phyloP scores from a whole-genome alignment of 2,329 filamentous ascomycete species.

The Apiospora saccharicola region DNA sequence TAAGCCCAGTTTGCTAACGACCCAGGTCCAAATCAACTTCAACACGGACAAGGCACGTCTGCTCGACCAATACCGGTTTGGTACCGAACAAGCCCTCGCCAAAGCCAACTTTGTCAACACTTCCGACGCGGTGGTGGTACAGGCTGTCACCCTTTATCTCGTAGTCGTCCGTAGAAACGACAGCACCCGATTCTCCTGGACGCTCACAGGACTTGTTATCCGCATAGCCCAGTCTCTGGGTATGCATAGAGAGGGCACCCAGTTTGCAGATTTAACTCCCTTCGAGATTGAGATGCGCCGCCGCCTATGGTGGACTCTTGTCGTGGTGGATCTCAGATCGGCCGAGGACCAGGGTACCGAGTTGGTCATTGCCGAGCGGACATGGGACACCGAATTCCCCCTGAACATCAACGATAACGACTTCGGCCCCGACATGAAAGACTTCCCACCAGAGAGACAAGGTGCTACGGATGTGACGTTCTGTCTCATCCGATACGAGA shows the following conservation, averaged over 20 bases:
- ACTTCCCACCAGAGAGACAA: conserved; percentile 54
- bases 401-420: conserved; percentile 65
- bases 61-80: conserved; percentile 58
- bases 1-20: not conserved
- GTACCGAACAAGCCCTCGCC: conserved; percentile 65
- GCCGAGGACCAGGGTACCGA: conserved; percentile 66
- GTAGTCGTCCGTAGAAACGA: conserved; percentile 60
- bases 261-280: conserved; percentile 59
- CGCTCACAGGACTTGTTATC: conserved; percentile 68
- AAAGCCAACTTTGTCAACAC: conserved; percentile 68
- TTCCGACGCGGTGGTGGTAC: conserved; percentile 65
- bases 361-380: conserved; percentile 52
- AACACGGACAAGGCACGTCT: conserved; percentile 54
- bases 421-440: conserved; percentile 54
- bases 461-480: conserved; percentile 63
- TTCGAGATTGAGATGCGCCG: conserved; percentile 71
- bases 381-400: conserved; percentile 62
- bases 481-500: conserved; percentile 52
- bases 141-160: conserved; percentile 68
- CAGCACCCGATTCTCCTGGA: conserved; percentile 65
- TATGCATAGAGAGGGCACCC: conserved; percentile 63
- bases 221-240: conserved; percentile 62
- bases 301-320: conserved; percentile 68
- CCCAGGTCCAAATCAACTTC: conserved; percentile 59
- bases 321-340: conserved; percentile 65